Conservation (phyloP, 768 basidiomycete genomes). For the Pleurotus salmoneostramineus region DNA sequence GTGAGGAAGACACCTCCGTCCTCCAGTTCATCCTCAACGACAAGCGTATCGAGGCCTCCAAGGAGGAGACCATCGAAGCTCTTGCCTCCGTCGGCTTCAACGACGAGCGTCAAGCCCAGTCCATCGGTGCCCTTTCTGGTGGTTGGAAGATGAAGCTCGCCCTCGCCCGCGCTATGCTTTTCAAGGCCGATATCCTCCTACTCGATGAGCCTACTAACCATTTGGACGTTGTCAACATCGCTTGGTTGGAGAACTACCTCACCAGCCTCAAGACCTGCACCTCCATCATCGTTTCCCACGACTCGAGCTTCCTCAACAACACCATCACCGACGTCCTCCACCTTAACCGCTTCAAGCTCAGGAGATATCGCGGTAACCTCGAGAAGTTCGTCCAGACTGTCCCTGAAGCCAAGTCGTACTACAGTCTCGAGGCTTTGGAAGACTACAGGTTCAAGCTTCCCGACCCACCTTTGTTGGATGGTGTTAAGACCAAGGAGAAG, state of each 20-base stretch:
- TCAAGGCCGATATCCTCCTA: conserved; percentile 95
- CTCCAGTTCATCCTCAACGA: conserved; percentile 85
- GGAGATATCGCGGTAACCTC: conserved; percentile 92
- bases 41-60: conserved; percentile 69
- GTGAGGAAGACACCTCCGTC: conserved; percentile 88
- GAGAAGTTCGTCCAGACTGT: conserved; percentile 92
- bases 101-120: conserved; percentile 77
- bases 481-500: conserved; percentile 99
- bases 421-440: conserved; percentile 91
- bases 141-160: conserved; percentile 99
- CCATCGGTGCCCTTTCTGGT: conserved; percentile 91
- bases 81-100: conserved; percentile 91
- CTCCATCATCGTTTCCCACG: conserved; percentile 98
- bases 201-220: conserved; percentile 98
- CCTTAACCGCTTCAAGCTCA: conserved; percentile 97
- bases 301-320: conserved; percentile 96
- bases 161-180: conserved; percentile 93
- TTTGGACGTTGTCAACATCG: conserved; percentile 95
- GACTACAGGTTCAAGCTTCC: conserved; percentile 99
- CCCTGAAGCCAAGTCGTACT: conserved; percentile 97
- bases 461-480: conserved; percentile 93
- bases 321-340: conserved; percentile 97
- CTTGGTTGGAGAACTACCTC: conserved; percentile 96
- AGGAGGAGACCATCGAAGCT: conserved; percentile 73
- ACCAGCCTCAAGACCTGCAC: conserved; percentile 86